Conservation (phyloP, 768 basidiomycete species). For the Pholiota conissans region DNA sequence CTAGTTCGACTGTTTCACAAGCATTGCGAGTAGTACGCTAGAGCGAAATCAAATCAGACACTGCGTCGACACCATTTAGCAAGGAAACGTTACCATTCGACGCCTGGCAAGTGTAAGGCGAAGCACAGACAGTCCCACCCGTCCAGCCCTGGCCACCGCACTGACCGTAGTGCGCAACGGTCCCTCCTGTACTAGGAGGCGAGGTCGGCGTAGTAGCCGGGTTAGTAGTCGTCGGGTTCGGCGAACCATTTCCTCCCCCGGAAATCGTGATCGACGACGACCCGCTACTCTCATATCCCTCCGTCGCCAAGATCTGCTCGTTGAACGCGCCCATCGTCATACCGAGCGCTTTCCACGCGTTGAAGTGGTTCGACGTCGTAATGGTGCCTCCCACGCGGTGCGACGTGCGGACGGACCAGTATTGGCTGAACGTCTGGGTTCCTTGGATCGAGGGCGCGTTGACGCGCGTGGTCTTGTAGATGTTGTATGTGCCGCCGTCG, state of each 20-base stretch:
- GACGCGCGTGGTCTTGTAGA: constrained; percentile 35
- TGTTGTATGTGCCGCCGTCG: constrained; percentile 43
- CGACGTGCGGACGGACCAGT: constrained; percentile 42
- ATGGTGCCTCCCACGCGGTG: constrained; percentile 36
- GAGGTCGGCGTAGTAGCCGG: neutral
- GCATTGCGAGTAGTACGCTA: constrained; percentile 13
- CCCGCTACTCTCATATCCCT: constrained; percentile 43
- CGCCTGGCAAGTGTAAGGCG: constrained; percentile 10
- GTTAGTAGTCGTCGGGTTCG: neutral
- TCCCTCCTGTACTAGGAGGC: neutral
- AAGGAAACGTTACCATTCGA: constrained; percentile 3
- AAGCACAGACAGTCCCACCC: constrained; percentile 7
- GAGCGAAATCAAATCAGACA: too few species aligned
- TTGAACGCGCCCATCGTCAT: constrained; percentile 37
- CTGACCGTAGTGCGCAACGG: constrained; percentile 10
- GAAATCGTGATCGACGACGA: constrained; percentile 15
- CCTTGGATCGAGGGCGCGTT: constrained; percentile 44
- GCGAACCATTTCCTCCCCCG: neutral
- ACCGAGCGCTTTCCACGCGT: constrained; percentile 39
- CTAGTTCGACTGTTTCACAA: too few species aligned
- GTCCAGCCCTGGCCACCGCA: constrained; percentile 13
- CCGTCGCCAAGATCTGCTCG: constrained; percentile 49
- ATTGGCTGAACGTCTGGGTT: constrained; percentile 45
- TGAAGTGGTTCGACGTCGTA: constrained; percentile 41
- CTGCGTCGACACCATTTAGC: too few species aligned